Base-by-base conservation (phyloP, 306 rosid species). In the Rosa rugosa region DNA sequence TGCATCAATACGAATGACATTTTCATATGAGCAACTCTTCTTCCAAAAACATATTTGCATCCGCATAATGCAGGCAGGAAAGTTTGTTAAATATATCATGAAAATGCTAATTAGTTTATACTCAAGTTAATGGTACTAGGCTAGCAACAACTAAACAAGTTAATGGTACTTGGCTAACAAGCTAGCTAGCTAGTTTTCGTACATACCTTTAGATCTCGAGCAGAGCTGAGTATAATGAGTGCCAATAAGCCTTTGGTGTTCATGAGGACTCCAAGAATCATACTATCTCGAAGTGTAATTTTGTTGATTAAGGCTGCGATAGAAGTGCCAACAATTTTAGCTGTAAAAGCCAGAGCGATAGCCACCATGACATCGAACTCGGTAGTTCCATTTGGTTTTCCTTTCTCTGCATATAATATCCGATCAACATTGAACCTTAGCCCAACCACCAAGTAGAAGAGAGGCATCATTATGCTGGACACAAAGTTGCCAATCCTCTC, bases 231-330 rank as follows among this genome's bases (percentile, higher is more conserved):
- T 16, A 80, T 77, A 22, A 84, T 67, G 6, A 84, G 73, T 0
- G 87, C 51, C 60, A 80, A 31, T 53, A 84, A 34, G 40, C 80
- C 84, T 60, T 80, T 84, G 69, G 87, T 77, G 79, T 81, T 80
- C 82, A 84, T 77, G 27, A 84, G 77, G 31, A 82, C n/a, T 17
- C 87, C 84, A 22, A 80, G 77, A 49, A 73, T 44, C 59, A 84
- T 57, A 38, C 80, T 71, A 25, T 84, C 85, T 14, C 81, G 66
- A 5, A 69, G 66, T 41, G 84, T 75, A 80, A 77, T 73, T 42
- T 69, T 77, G 66, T 73, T 68, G 25, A 80, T 36, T 13, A 80
- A 42, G 34, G 84, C 59, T 17, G 63, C 75, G 16, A 75, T 71
- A 40, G 49, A 84, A 9, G 87, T 81, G 79, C 65, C 75, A 7